These are phyloP conservation scores for Colletotrichum sp. DNA, from an alignment of 2,329 filamentous ascomycete genomes.

Conservation along the genomic window DNA sequence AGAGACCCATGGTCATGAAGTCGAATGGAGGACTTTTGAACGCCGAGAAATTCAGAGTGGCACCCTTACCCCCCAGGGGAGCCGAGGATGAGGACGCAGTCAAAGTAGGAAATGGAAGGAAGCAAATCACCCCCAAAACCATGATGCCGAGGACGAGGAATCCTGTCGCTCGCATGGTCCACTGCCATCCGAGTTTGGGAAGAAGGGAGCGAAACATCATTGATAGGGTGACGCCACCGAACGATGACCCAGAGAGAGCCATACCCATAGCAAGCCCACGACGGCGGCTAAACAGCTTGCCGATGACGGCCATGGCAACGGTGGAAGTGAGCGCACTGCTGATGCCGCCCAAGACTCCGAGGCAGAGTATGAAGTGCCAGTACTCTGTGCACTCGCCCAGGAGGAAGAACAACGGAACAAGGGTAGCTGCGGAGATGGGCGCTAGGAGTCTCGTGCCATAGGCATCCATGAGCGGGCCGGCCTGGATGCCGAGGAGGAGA, in stretches of 20 bases:
- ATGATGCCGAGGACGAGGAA: conserved; percentile 32
- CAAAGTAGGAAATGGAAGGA: conserved; percentile 32
- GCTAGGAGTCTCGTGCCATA: conserved; percentile 48
- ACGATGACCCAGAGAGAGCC: conserved; percentile 24
- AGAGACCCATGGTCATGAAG: conserved; percentile 45
- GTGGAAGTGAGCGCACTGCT: conserved; percentile 43
- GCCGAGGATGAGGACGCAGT: neutral
- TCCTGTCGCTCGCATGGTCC: conserved; percentile 37
- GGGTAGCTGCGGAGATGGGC: conserved; percentile 38
- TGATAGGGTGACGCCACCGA: conserved; percentile 36
- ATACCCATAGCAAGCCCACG: conserved; percentile 30
- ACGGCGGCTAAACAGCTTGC: conserved; percentile 30
- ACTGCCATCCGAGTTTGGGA: conserved; percentile 34
- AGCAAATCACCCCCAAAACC: conserved; percentile 36
- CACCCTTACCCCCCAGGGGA: neutral
- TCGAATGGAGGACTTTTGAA: conserved; percentile 46
- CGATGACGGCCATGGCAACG: conserved; percentile 35
- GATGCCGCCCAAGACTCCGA: conserved; percentile 47
- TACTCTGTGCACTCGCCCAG: conserved; percentile 51
- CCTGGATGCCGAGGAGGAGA: conserved; percentile 49
- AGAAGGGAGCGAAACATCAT: conserved; percentile 35
- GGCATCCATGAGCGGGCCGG: conserved; percentile 53
- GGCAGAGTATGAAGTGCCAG: conserved; percentile 52
- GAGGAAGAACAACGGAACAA: conserved; percentile 46
- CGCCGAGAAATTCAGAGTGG: conserved; percentile 40